A percentile compares a stretch with the other conserved stretches of the same genome.
These are phyloP conservation scores for Didymella pomorum DNA, from an alignment of 2,329 filamentous ascomycete species.

Conservation along the genomic window DNA sequence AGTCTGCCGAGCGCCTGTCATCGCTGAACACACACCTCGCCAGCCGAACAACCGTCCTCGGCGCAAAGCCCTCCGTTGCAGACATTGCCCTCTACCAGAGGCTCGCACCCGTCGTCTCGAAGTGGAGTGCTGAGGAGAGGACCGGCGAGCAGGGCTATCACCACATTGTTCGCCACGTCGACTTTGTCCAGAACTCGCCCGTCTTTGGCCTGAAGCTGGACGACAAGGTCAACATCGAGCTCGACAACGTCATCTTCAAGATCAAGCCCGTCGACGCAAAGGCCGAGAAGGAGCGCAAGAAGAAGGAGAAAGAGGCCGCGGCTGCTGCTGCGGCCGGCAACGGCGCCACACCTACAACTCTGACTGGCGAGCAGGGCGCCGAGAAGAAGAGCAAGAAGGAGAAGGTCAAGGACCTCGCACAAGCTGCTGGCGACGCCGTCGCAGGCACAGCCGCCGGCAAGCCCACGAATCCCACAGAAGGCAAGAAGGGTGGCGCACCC, in stretches of 20 bases:
- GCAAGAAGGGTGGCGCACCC: slow-evolving; percentile 39
- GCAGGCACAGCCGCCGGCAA: slow-evolving; percentile 56
- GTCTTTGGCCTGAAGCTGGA: slow-evolving; percentile 73
- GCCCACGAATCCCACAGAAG: slow-evolving; percentile 32
- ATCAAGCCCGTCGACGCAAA: slow-evolving; percentile 90
- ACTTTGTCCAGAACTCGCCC: slow-evolving; percentile 92
- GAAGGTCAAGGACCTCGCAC: slow-evolving; percentile 61
- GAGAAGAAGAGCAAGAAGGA: slow-evolving; percentile 57
- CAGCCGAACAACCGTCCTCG: slow-evolving; percentile 86
- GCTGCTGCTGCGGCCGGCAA: slow-evolving; percentile 63
- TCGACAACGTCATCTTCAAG: slow-evolving; percentile 81
- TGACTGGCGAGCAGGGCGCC: slow-evolving; percentile 40
- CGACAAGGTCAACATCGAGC: slow-evolving; percentile 81
- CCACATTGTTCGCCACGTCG: slow-evolving; percentile 88
- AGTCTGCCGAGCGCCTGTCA: slow-evolving; percentile 71
- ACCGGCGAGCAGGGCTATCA: slow-evolving; percentile 90
- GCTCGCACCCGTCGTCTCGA: slow-evolving; percentile 76
- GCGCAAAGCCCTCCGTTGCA: slow-evolving; percentile 86
- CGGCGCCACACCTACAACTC: slow-evolving; percentile 53
- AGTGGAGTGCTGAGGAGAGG: slow-evolving; percentile 84
- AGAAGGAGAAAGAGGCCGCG: slow-evolving; percentile 87
- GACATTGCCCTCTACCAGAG: slow-evolving; percentile 84
- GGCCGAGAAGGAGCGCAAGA: slow-evolving; percentile 94
- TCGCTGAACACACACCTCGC: slow-evolving; percentile 87
- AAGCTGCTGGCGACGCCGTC: slow-evolving; percentile 62